Evolutionary conservation across 257 asterid species (phyloP), one percentile per base, ranked within the genome.

Genomic region (Penstemon eatonii): DNA sequence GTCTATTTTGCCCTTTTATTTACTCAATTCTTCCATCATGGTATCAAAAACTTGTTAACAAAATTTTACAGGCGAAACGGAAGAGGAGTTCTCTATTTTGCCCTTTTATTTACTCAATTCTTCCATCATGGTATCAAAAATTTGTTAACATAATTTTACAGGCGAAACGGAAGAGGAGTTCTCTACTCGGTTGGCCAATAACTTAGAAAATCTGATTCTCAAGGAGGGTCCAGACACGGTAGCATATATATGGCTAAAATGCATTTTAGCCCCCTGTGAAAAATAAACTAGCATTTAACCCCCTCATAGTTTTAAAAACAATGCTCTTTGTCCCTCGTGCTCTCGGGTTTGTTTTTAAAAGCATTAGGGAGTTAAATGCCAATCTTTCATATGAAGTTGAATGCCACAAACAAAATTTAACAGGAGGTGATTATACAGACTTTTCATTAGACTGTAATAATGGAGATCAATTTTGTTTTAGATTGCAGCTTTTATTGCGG

Each of bases 201-300:
- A 85, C 79, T 75, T 93, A 82, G 99, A 93, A 86, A 81, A 83
- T 68, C 94, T 90, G 62, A 88, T 93, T 52, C 83, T 93, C 72
- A 93, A 90, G 87, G 99, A 93, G 70, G 96, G 96, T 36, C 95
- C 99, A 2, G 97, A 88, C 11, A 93, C 96, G 86, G 99, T 93
- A 90, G 75, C 61, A 36, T 40, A 46, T 44, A 55, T 25, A 25
- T 25, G 33, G 33, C 33, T 25, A 25, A 25, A 25, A 25, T 25
- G 33, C 33, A 25, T 25, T 25, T 25, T 25, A 25, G 33, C 33
- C 33, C 33, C 33, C 33, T 25, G 33, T 25, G 2, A 25, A 25
- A 25, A 25, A 25, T 25, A 25, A 25, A 25, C 33, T 25, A 25
- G 33, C 33, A 25, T 25, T 1, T 25, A 25, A 25, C 33, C 33